A percentile compares a stretch with the other conserved stretches of the same genome.
phyloP scores from a whole-genome alignment of 345 rosid species.

The Gossypium mustelinum region DNA sequence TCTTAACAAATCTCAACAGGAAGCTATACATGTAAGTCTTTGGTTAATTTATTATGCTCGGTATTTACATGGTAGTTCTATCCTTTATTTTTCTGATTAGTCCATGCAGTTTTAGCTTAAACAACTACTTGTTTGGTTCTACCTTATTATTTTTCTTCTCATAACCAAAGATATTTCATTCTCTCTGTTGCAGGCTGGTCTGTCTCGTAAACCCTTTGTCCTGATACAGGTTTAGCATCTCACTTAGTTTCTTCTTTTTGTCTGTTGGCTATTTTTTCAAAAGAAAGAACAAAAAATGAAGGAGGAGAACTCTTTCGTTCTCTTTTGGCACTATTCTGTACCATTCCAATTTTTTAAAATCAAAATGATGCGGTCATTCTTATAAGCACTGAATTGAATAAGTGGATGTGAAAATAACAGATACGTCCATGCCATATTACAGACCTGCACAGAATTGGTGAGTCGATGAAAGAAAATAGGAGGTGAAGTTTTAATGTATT shows the following conservation, averaged over 20 bases:
- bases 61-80: neutral
- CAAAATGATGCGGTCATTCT: neutral
- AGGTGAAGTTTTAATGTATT: neutral
- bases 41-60: neutral
- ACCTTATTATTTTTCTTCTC: neutral
- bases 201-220: constrained; percentile 70
- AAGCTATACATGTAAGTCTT: constrained; percentile 77
- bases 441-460: neutral
- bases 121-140: neutral
- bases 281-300: too few relatives aligned
- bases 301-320: neutral
- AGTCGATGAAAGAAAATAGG: neutral
- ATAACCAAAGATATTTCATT: constrained; percentile 3
- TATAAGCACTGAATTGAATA: neutral
- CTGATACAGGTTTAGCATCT: constrained; percentile 71
- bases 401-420: neutral
- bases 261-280: neutral
- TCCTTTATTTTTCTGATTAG: constrained; percentile 12
- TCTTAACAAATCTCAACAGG: constrained; percentile 77
- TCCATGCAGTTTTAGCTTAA: constrained; percentile 4
- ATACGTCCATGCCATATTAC: neutral
- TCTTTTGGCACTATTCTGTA: neutral
- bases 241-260: constrained; percentile 17
- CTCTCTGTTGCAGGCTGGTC: constrained; percentile 66
- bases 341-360: neutral